A percentile compares a stretch with the other conserved stretches of the same genome.
Evolutionary conservation across 306 rosid species (phyloP).

Genomic region (Begonia peltatifolia): DNA sequence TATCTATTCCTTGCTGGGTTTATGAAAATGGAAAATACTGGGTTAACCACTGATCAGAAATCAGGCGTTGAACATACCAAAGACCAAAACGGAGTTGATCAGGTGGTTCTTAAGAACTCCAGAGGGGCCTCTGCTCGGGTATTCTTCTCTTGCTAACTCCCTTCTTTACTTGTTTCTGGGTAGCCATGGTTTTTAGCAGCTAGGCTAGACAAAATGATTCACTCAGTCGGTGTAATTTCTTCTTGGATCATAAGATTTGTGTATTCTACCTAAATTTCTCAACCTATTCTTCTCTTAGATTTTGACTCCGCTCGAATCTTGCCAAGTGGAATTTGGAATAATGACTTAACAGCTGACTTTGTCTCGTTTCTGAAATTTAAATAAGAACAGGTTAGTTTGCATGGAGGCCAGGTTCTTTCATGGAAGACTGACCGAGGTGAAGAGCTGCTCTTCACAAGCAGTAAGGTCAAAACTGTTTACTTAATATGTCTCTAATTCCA

Average conservation of each 20-base stretch:
- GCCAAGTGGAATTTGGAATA: not conserved
- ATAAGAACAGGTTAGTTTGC: conserved; percentile 56
- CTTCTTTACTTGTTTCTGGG: not conserved
- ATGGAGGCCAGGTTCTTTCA: conserved; percentile 87
- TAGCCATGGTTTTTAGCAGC: no score
- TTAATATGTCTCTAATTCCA: no score
- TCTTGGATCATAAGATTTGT: not conserved
- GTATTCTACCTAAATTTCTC: not conserved
- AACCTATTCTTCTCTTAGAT: not conserved
- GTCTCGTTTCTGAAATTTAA: not conserved
- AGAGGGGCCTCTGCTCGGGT: conserved; percentile 70
- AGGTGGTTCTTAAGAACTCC: conserved; percentile 33
- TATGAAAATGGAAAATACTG: conserved; percentile 32
- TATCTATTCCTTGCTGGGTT: conserved; percentile 17
- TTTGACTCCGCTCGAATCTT: not conserved
- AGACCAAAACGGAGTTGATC: conserved; percentile 50
- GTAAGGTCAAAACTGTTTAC: conserved; percentile 28
- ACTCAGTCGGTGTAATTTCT: no score
- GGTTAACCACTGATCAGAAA: conserved; percentile 19
- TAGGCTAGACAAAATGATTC: no score
- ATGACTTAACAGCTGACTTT: not conserved
- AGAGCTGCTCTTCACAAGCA: conserved; percentile 62
- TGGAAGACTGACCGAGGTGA: conserved; percentile 69
- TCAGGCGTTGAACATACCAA: conserved; percentile 28
- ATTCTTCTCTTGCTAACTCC: conserved; percentile 3